Evolutionary conservation across 139 green algal species (phyloP).

Genomic region (Diplosphaera chodatii): DNA sequence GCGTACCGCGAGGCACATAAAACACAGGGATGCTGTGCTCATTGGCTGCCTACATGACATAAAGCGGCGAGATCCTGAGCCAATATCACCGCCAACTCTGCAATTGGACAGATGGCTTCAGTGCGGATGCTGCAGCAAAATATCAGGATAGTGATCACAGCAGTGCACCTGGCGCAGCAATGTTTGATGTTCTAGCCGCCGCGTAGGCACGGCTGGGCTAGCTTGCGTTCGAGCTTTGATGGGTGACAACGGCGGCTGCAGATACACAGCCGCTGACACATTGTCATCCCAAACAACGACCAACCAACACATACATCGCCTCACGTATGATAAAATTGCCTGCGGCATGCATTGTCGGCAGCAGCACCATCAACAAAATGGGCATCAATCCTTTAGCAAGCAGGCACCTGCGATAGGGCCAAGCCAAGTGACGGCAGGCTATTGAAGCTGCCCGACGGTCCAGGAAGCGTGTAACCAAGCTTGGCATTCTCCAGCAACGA

Average conservation of each 20-base stretch:
- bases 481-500: constrained; percentile 81
- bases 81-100: too few relatives aligned
- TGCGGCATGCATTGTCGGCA: neutral
- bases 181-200: constrained; percentile 19
- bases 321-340: neutral
- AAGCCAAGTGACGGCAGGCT: constrained; percentile 50
- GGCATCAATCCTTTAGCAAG: too few relatives aligned
- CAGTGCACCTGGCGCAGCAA: constrained; percentile 32
- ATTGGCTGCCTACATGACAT: neutral
- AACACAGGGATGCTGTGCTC: constrained; percentile 68
- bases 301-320: too few relatives aligned
- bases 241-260: constrained; percentile 81
- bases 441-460: constrained; percentile 13
- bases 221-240: constrained; percentile 57
- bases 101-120: too few relatives aligned
- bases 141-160: neutral
- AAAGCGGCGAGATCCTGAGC: too few relatives aligned
- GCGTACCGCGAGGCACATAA: constrained; percentile 60
- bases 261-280: neutral
- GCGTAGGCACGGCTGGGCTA: constrained; percentile 46
- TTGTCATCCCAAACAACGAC: neutral
- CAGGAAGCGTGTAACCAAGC: constrained; percentile 48
- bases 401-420: constrained; percentile 21
- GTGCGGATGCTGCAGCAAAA: too few relatives aligned
- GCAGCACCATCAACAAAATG: neutral